phyloP scores from a whole-genome alignment of 495 filamentous ascomycete genomes.

The Xylaria intraflava region DNA sequence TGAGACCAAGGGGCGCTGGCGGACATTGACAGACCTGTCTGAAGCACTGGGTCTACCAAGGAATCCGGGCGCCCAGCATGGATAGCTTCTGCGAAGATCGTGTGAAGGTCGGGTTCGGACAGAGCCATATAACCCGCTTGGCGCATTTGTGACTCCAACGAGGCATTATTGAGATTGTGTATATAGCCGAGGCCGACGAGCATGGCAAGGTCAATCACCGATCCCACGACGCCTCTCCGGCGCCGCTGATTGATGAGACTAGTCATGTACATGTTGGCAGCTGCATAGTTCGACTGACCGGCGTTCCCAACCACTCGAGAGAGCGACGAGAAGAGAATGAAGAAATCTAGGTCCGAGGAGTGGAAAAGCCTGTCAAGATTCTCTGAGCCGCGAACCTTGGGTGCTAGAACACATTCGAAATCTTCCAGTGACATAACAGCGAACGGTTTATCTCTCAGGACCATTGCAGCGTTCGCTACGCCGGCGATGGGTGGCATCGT shows the following conservation, averaged over 20 bases:
- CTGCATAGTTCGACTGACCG: constrained; percentile 45
- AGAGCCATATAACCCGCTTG: constrained; percentile 12
- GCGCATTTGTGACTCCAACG: background rate
- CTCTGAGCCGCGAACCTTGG: constrained; percentile 30
- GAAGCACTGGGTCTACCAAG: constrained; percentile 9
- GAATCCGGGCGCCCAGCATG: constrained; percentile 17
- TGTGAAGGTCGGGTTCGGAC: constrained; percentile 40
- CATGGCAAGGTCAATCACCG: background rate
- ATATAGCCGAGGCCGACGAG: constrained; percentile 34
- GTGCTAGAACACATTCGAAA: constrained; percentile 18
- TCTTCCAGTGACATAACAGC: constrained; percentile 18
- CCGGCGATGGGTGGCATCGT: constrained; percentile 33
- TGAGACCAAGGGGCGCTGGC: too few species aligned
- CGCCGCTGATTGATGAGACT: constrained; percentile 25
- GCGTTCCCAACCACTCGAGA: constrained; percentile 38
- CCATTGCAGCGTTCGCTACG: constrained; percentile 34
- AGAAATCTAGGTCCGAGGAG: constrained; percentile 46
- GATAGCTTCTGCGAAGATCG: constrained; percentile 40
- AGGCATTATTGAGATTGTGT: background rate
- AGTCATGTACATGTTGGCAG: constrained; percentile 46
- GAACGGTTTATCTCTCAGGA: constrained; percentile 27
- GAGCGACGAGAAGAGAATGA: constrained; percentile 48
- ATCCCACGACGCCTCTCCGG: constrained; percentile 23
- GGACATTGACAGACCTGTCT: too few species aligned
- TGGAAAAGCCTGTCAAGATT: constrained; percentile 34